Evolutionary conservation across 2,329 filamentous ascomycete species (phyloP).

Genomic region (Aureobasidium sp.): DNA sequence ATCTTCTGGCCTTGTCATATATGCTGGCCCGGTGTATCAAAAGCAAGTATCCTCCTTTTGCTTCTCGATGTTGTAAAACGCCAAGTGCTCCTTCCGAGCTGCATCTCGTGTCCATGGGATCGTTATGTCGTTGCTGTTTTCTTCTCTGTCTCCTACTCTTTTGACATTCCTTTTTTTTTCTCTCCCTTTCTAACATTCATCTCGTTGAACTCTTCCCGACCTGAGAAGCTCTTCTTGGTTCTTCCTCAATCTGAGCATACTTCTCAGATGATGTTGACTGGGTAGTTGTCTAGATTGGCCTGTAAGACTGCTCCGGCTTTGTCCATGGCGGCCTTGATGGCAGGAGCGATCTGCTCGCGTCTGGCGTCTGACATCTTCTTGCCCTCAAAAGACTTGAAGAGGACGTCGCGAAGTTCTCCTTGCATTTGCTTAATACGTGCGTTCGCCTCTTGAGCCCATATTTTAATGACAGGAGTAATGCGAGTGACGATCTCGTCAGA

Average conservation of each 20-base stretch:
- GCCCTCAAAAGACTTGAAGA: constrained; percentile 2
- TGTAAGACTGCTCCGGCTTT: not conserved
- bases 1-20: not conserved
- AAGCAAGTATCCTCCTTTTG: not conserved
- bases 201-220: not conserved
- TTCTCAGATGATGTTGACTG: not conserved
- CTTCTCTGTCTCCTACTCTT: not conserved
- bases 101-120: not conserved
- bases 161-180: not conserved
- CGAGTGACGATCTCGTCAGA: not conserved
- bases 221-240: not conserved
- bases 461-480: not conserved
- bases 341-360: not conserved
- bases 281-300: not conserved
- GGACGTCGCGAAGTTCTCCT: not conserved
- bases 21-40: not conserved
- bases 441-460: not conserved
- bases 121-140: constrained; percentile 1
- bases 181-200: not conserved
- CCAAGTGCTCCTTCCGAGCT: not conserved
- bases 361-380: constrained; percentile 1
- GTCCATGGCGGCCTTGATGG: not conserved
- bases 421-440: not conserved
- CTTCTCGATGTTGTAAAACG: not conserved
- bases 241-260: not conserved